phyloP scores from a whole-genome alignment of 495 filamentous ascomycete species.

The Penicillium silybi region DNA sequence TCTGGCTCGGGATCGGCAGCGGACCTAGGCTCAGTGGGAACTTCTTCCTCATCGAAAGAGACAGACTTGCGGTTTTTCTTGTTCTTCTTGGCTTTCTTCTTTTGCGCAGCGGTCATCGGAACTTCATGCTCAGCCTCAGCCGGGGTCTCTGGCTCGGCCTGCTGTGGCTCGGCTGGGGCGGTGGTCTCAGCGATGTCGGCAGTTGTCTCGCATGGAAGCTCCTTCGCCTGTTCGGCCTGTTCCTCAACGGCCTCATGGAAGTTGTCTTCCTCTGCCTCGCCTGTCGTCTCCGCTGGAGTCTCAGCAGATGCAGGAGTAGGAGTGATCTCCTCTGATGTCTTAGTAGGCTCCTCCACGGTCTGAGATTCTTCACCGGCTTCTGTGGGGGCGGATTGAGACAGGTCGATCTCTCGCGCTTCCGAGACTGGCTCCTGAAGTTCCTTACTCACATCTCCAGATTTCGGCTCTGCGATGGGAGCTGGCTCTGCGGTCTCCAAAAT shows the following conservation, averaged over 20 bases:
- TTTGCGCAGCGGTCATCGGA: constrained; percentile 8
- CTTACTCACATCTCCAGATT: neutral
- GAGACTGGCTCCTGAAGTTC: neutral
- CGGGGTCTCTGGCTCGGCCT: neutral
- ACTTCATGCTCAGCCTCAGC: constrained; percentile 7
- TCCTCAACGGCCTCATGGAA: constrained; percentile 25
- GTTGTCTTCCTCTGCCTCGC: constrained; percentile 18
- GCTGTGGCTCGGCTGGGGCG: constrained; percentile 1
- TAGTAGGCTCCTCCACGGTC: neutral
- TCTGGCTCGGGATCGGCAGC: constrained; percentile 11
- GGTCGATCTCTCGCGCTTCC: neutral
- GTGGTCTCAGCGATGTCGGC: constrained; percentile 3
- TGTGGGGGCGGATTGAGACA: neutral
- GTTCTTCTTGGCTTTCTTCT: constrained; percentile 31
- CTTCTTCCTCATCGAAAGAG: constrained; percentile 19
- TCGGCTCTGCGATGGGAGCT: neutral
- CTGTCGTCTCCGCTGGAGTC: constrained; percentile 2
- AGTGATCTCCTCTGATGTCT: neutral
- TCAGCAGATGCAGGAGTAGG: neutral
- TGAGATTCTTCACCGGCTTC: constrained; percentile 1
- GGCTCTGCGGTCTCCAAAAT: constrained; percentile 3
- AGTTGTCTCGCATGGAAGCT: constrained; percentile 1
- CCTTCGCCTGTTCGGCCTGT: constrained; percentile 10
- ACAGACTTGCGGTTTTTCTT: constrained; percentile 33
- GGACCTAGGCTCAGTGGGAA: constrained; percentile 6